phyloP scores from a whole-genome alignment of 1,139 yeast genomes.

The Hyphopichia fennica region DNA sequence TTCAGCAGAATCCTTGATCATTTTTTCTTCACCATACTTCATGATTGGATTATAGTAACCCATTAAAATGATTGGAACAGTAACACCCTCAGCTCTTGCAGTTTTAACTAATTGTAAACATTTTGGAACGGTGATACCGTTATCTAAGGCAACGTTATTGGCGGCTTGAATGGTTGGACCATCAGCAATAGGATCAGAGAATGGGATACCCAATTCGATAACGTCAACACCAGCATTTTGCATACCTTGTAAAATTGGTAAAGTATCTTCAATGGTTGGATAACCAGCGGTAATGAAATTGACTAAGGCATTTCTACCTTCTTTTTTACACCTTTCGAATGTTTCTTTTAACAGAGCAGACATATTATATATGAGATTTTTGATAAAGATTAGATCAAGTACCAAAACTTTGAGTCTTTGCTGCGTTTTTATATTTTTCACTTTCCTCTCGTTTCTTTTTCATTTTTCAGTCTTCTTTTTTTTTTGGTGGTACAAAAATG shows the following conservation, averaged over 20 bases:
- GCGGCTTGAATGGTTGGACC: constrained; percentile 96
- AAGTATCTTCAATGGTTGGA: constrained; percentile 84
- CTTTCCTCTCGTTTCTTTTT: not conserved
- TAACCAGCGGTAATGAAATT: constrained; percentile 94
- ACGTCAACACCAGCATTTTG: constrained; percentile 96
- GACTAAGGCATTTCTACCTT: constrained; percentile 83
- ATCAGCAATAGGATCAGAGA: constrained; percentile 98
- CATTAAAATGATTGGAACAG: constrained; percentile 88
- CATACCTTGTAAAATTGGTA: constrained; percentile 81
- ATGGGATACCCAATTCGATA: constrained; percentile 93
- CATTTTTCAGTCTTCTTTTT: not conserved
- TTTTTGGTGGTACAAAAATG: not conserved
- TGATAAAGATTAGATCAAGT: not conserved
- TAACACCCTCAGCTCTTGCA: constrained; percentile 82
- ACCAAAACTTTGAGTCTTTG: not conserved
- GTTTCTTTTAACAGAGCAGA: constrained; percentile 68
- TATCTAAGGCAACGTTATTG: constrained; percentile 72
- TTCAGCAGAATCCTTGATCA: constrained; percentile 70
- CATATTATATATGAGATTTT: constrained; percentile 39
- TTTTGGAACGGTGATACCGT: constrained; percentile 72
- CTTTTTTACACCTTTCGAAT: constrained; percentile 67
- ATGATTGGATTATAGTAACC: constrained; percentile 96
- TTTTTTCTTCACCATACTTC: constrained; percentile 83
- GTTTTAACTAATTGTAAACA: constrained; percentile 68
- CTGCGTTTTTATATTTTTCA: not conserved